These are phyloP conservation scores for Chytriomyces sp. DNA, from an alignment of 192 early-diverging fungal species.

Conservation along the genomic window DNA sequence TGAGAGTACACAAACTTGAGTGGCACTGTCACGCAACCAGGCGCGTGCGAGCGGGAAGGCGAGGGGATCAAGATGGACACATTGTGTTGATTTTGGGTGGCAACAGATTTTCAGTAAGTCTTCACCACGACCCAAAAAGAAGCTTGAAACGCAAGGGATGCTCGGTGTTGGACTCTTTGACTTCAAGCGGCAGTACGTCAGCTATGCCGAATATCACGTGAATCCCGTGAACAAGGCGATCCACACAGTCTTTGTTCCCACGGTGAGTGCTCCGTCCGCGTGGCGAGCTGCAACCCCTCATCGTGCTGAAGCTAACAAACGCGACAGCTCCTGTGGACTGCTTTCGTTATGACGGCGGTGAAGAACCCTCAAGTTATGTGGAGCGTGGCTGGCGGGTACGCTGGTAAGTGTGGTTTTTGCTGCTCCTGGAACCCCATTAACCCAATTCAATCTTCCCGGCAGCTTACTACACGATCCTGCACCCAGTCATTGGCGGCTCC, in stretches of 20 bases:
- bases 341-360: too few species aligned
- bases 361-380: too few species aligned
- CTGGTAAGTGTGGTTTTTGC: too few species aligned
- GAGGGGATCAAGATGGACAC: neutral
- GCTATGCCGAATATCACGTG: conserved; percentile 18
- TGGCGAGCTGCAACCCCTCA: conserved; percentile 53
- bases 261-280: conserved; percentile 61
- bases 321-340: too few species aligned
- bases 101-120: too few species aligned
- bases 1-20: conserved; percentile 42
- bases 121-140: too few species aligned
- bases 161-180: conserved; percentile 63
- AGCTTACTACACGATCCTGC: conserved; percentile 76
- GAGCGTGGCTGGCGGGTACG: too few species aligned
- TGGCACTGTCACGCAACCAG: neutral
- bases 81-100: conserved; percentile 1
- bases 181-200: conserved; percentile 75
- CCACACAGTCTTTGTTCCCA: conserved; percentile 89
- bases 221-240: conserved; percentile 72
- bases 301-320: conserved; percentile 63
- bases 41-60: neutral
- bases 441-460: too few species aligned
- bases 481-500: conserved; percentile 28
- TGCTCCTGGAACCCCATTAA: too few species aligned
- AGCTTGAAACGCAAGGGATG: too few species aligned